These are phyloP conservation scores for Russula sp. DNA, from an alignment of 768 basidiomycete genomes.

Conservation along the genomic window DNA sequence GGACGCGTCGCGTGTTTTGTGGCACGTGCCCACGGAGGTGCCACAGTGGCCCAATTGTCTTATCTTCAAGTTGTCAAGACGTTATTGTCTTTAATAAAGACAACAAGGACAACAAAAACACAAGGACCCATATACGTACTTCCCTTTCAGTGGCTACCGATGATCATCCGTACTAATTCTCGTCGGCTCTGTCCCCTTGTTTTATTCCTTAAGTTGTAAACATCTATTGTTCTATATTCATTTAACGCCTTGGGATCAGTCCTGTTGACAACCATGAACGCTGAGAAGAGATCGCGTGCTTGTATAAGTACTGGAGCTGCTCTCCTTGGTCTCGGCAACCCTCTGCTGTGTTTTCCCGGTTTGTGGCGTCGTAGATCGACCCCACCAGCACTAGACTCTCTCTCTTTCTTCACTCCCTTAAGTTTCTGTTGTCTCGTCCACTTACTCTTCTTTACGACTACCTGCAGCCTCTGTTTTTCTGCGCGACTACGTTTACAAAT, in stretches of 20 bases:
- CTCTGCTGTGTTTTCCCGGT: conserved; percentile 5
- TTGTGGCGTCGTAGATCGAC: conserved; percentile 22
- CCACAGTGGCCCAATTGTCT: no score
- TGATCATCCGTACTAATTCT: neutral
- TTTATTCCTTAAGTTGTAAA: neutral
- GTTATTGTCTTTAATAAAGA: neutral
- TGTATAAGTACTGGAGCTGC: conserved; percentile 14
- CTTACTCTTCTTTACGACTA: neutral
- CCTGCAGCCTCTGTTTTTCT: neutral
- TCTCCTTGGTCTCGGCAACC: neutral
- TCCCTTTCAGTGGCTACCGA: neutral
- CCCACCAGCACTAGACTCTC: neutral
- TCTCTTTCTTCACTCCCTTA: neutral
- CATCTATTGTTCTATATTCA: conserved; percentile 10
- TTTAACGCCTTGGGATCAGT: neutral
- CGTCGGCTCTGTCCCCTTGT: neutral
- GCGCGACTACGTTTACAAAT: neutral
- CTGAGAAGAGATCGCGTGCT: neutral
- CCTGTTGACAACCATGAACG: neutral
- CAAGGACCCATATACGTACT: conserved; percentile 14
- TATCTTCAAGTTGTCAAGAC: no score
- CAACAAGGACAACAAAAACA: conserved; percentile 11
- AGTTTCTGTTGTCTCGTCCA: neutral
- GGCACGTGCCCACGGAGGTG: conserved; percentile 3
- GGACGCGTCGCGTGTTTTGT: neutral